Conservation (phyloP, 192 early-diverging fungal species). For the Allomyces javanicus region DNA sequence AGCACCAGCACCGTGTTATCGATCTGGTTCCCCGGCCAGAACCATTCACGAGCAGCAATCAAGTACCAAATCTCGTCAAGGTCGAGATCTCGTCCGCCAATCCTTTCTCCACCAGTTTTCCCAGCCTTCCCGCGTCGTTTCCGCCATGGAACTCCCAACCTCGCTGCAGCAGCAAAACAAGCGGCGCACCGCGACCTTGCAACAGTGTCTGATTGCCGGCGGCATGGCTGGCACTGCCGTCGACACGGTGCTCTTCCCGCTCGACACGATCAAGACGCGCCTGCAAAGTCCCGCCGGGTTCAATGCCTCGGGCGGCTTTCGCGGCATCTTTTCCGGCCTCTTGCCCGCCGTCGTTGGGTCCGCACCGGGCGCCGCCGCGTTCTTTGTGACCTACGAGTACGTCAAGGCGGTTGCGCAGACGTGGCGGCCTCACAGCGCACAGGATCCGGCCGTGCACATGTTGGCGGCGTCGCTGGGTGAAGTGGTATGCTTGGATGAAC, state of each 20-base stretch:
- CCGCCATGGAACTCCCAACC: too few species aligned
- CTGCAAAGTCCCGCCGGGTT: conserved; percentile 75
- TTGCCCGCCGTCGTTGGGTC: conserved; percentile 78
- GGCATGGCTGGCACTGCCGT: conserved; percentile 80
- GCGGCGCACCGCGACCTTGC: conserved; percentile 6
- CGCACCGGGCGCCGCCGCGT: conserved; percentile 56
- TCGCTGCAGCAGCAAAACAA: too few species aligned
- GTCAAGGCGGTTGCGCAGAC: conserved; percentile 33
- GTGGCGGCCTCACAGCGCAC: conserved; percentile 17
- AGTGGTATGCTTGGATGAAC: conserved; percentile 29
- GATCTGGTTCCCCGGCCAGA: too few species aligned
- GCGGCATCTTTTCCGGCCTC: conserved; percentile 76
- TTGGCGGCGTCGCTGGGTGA: conserved; percentile 72
- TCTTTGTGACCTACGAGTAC: conserved; percentile 84
- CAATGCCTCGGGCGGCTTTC: conserved; percentile 63
- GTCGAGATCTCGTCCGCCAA: too few species aligned
- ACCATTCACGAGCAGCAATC: too few species aligned
- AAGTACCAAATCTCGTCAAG: too few species aligned
- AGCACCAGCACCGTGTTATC: too few species aligned
- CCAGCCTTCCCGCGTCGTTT: too few species aligned
- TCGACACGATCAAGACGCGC: conserved; percentile 95
- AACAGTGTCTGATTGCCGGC: conserved; percentile 50
- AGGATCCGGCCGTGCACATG: conserved; percentile 63
- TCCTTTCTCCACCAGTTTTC: too few species aligned
- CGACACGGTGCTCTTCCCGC: conserved; percentile 78